phyloP scores from a whole-genome alignment of 2,329 filamentous ascomycete genomes.

The Chaetothyriales sp. region DNA sequence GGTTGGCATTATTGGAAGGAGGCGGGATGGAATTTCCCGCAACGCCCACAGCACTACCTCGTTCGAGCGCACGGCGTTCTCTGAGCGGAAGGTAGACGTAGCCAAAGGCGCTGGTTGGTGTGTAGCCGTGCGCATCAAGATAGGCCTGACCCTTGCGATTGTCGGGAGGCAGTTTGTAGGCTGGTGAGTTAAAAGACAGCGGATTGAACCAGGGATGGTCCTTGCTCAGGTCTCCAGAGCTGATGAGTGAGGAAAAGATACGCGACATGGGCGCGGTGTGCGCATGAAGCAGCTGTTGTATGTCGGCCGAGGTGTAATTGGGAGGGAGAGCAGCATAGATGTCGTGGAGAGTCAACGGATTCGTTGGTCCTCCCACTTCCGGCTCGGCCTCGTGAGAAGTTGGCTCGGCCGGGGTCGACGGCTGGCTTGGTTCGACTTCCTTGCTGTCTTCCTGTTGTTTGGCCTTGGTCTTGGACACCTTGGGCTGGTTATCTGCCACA shows the following conservation, averaged over 20 bases:
- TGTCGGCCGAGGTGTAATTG: constrained; percentile 1
- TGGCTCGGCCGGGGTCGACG: background rate
- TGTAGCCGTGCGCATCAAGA: constrained; percentile 16
- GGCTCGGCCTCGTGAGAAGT: background rate
- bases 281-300: constrained; percentile 13
- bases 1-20: background rate
- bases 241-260: constrained; percentile 13
- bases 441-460: constrained; percentile 1
- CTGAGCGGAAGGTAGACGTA: constrained; percentile 28
- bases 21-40: constrained; percentile 13
- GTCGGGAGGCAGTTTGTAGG: constrained; percentile 15
- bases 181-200: constrained; percentile 20
- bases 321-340: constrained; percentile 5
- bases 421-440: background rate
- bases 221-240: constrained; percentile 20
- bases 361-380: background rate
- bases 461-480: background rate
- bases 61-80: constrained; percentile 27
- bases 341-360: constrained; percentile 13
- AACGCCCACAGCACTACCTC: constrained; percentile 28
- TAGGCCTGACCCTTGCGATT: constrained; percentile 15
- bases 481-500: background rate
- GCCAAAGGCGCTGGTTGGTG: constrained; percentile 22
- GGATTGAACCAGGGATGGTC: constrained; percentile 26
- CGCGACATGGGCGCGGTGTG: constrained; percentile 13